Evolutionary conservation across 805 yeast genomes (phyloP), one percentile per base, ranked within the genome.

Genomic region (Kodamaea kaohsiungensis): DNA sequence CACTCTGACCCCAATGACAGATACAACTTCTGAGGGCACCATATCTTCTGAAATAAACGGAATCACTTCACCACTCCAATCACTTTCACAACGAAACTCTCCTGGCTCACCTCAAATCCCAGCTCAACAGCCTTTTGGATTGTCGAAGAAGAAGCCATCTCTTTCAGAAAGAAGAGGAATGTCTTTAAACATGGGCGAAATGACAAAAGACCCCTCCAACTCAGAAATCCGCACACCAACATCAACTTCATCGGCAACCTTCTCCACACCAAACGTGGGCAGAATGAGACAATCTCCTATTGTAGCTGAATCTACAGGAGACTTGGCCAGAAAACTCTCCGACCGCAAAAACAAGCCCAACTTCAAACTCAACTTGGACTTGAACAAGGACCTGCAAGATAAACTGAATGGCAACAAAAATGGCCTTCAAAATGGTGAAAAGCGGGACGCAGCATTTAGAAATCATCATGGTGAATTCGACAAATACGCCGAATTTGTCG

Each of bases 401-500:
- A 53, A 51, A 17, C 19, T 25, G 27, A 50, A 46, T 35, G 46
- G 40, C 22, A 37, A n/a, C 42, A 38, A 33, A 12, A 22, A 22
- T 6, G 25, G 25, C 6, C 46, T 35, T 33, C 18, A 33, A 35
- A 43, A 22, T 19, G 22, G 48, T 22, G 39, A 19, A 8, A 46
- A 33, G 7, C 35, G 51, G n/a, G 46, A 52, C 30, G n/a, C 51
- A 12, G 43, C 47, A 13, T 45, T 33, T 47, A 46, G 25, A 7
- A 16, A 40, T 10, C 37, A 35, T 9, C 77, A 76, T 49, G 91
- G 91, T 12, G 69, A 88, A 50, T 92, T 95, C 73, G 88, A 92
- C 9, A 85, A 87, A 65, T 95, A 89, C 68, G 83, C 96, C 19
- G 88, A 90, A 64, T 93, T 90, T 66, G 83, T 95, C 48, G 98